phyloP scores from a whole-genome alignment of 305 asterid species.

The Rubia occidens region DNA sequence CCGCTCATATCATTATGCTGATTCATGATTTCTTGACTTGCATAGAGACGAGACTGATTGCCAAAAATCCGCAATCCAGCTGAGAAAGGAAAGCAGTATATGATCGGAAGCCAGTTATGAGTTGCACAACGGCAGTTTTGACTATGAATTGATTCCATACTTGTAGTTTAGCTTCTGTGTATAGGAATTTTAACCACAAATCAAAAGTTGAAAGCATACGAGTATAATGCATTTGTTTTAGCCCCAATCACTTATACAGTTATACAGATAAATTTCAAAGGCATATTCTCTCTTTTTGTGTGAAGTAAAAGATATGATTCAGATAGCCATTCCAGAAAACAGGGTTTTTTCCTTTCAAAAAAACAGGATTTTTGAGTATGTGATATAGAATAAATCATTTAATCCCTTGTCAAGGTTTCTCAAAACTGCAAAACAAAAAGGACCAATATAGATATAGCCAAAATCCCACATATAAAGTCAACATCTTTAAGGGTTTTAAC shows the following conservation, averaged over 20 bases:
- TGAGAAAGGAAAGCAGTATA: conserved; percentile 35
- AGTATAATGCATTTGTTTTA: neutral
- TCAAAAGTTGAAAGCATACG: conserved; percentile 3
- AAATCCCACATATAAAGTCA: conserved; percentile 4
- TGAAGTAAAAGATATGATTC: neutral
- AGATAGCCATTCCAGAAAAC: neutral
- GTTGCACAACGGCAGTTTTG: conserved; percentile 4
- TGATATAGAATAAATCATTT: neutral
- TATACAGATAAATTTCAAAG: neutral
- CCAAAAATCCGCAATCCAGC: conserved; percentile 24
- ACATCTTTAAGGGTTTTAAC: conserved; percentile 17
- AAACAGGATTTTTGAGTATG: neutral
- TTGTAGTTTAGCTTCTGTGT: conserved; percentile 7
- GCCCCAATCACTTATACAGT: neutral
- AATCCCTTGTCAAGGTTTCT: neutral
- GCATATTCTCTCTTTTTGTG: neutral
- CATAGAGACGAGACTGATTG: conserved; percentile 56
- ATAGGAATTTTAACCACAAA: conserved; percentile 7
- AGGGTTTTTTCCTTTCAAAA: neutral
- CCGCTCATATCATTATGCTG: neutral
- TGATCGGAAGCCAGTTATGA: conserved; percentile 24
- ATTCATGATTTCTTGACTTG: conserved; percentile 13
- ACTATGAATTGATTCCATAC: neutral
- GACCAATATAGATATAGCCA: neutral
- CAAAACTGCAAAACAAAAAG: neutral